These are phyloP conservation scores for Cucurbita maxima DNA, from an alignment of 306 rosid genomes.

Conservation along the genomic window DNA sequence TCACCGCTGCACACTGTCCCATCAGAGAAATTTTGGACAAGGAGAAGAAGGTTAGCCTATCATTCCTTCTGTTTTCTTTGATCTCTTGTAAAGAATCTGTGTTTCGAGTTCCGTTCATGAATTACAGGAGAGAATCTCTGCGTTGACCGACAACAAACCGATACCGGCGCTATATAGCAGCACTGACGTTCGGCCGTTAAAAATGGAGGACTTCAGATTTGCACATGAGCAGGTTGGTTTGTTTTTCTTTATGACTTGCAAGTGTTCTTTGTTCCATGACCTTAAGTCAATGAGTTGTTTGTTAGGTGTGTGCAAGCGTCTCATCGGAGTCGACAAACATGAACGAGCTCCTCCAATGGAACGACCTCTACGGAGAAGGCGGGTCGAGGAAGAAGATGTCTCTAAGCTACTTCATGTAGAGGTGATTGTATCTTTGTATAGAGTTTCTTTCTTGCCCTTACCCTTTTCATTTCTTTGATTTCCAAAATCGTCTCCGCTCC, in stretches of 20 bases:
- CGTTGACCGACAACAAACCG: constrained; percentile 53
- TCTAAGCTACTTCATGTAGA: constrained; percentile 87
- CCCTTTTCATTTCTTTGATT: constrained; percentile 16
- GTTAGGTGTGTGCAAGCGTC: constrained; percentile 86
- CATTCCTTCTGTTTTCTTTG: neutral
- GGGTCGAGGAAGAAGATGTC: constrained; percentile 74
- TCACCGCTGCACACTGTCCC: constrained; percentile 82
- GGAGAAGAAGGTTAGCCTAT: constrained; percentile 57
- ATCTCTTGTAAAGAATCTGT: no score
- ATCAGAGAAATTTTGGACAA: constrained; percentile 79
- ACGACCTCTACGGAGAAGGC: constrained; percentile 87
- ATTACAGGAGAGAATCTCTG: constrained; percentile 55
- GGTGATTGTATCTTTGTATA: constrained; percentile 31
- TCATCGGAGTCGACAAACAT: constrained; percentile 76
- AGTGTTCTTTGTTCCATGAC: neutral
- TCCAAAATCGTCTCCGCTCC: neutral
- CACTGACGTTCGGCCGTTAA: constrained; percentile 54
- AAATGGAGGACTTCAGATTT: constrained; percentile 68
- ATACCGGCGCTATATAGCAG: constrained; percentile 47
- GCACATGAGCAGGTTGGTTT: constrained; percentile 78
- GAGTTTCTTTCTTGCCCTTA: constrained; percentile 24
- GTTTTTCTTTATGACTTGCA: neutral
- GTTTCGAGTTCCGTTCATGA: neutral
- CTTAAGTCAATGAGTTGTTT: neutral
- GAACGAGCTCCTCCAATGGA: constrained; percentile 85